Evolutionary conservation across 768 basidiomycete species (phyloP), one percentile per base, ranked within the genome.

Genomic region (Terana coerulea): DNA sequence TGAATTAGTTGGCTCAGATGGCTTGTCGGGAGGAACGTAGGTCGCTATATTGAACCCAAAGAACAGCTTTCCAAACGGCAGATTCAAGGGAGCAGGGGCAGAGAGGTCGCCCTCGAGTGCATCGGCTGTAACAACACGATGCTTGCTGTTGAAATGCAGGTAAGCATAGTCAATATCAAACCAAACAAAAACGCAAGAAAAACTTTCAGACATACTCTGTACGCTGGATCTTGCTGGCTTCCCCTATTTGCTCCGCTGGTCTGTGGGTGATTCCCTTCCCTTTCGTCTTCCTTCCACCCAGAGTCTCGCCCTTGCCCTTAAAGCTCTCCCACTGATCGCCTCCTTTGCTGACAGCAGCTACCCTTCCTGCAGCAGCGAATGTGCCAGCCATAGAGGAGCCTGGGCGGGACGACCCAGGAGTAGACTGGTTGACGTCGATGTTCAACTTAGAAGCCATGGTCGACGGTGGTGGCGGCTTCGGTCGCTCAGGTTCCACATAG

Each of bases 401-500:
- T 7, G 93, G 90, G 35, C 93, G 75, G 19, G 88, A 91, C 0
- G 88, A 91, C 14, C 88, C 89, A 3, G 91, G 92, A 3, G 91
- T 92, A 14, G 86, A 83, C 1, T 88, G 88, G 62, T 86, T 83
- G 26, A 92, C 71, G 66, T 99, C 94, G 50, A 99, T 98, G 68
- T 93, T 93, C 49, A 98, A 80, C 70, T 98, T 98, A 26, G 88
- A 88, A 2, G 94, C 94, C 95, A 99, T 98, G 2, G 95, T 97
- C 19, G 86, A 66, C 2, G 85, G 86, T 0, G 92, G 84, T 2
- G 81, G 78, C 2, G 92, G 81, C 59, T 91, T 88, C 1, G 87
- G 86, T 40, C 88, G 80, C 58, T 93, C 87, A 1, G 97, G 97
- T 66, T 98, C 97, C 30, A 94, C 88, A 64, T 98, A 99, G 33